Evolutionary conservation across 169 alveolate genomes (phyloP).

Genomic region (Babesia divergens): DNA sequence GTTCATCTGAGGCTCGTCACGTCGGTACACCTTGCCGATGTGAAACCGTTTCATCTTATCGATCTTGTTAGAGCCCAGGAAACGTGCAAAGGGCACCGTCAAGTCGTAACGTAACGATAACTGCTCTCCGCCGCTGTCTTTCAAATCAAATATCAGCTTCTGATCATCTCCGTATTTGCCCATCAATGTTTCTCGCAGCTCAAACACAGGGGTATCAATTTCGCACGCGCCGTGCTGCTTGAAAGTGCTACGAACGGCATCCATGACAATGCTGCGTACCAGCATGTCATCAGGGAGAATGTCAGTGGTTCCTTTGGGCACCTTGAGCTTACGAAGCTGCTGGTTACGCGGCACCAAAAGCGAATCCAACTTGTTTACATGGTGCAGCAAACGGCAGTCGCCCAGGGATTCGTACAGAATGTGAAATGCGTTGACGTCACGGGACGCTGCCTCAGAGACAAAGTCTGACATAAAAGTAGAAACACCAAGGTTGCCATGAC

Average conservation of each 20-base stretch:
- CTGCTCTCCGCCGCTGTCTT: slow-evolving; percentile 97
- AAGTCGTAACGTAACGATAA: slow-evolving; percentile 94
- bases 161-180: slow-evolving; percentile 97
- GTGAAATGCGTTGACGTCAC: not conserved
- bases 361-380: slow-evolving; percentile 5
- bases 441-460: slow-evolving; percentile 6
- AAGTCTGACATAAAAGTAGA: slow-evolving; percentile 2
- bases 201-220: slow-evolving; percentile 97
- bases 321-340: slow-evolving; percentile 80
- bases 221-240: slow-evolving; percentile 94
- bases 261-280: slow-evolving; percentile 84
- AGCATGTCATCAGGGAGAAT: slow-evolving; percentile 90
- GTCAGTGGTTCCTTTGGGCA: slow-evolving; percentile 94
- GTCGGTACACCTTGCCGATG: slow-evolving; percentile 94
- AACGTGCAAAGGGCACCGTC: slow-evolving; percentile 97
- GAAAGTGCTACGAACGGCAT: slow-evolving; percentile 81
- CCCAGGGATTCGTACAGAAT: not conserved
- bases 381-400: slow-evolving; percentile 26
- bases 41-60: slow-evolving; percentile 91
- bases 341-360: slow-evolving; percentile 68
- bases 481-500: slow-evolving; percentile 49
- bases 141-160: slow-evolving; percentile 92
- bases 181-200: slow-evolving; percentile 90
- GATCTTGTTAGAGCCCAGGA: slow-evolving; percentile 84
- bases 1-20: slow-evolving; percentile 95